phyloP scores from a whole-genome alignment of 2,329 filamentous ascomycete species.

The Ciborinia camelliae region DNA sequence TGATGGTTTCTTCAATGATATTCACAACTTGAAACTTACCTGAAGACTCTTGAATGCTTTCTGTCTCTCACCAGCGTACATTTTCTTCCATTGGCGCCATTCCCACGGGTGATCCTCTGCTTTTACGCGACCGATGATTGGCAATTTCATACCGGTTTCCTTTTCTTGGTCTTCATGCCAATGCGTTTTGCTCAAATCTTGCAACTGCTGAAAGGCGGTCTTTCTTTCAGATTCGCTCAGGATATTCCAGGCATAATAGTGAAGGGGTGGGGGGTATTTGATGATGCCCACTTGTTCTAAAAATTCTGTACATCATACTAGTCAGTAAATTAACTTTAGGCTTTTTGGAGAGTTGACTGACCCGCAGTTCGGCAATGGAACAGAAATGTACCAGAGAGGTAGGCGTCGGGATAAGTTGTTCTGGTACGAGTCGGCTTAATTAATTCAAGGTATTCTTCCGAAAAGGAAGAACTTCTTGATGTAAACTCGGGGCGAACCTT shows the following conservation, averaged over 20 bases:
- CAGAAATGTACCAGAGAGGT: background rate
- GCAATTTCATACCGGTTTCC: accelerated
- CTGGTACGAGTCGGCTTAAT: background rate
- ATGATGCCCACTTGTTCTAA: constrained; percentile 6
- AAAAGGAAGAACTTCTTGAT: too few species aligned
- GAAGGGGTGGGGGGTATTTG: background rate
- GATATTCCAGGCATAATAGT: constrained; percentile 10
- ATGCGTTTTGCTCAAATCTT: background rate
- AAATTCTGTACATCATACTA: constrained; percentile 8
- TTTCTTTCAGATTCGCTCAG: background rate
- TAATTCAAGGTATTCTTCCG: too few species aligned
- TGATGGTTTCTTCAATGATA: too few species aligned
- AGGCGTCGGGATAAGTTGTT: accelerated
- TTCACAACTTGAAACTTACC: background rate
- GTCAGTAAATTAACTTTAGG: background rate
- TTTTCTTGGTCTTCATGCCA: background rate
- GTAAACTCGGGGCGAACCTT: too few species aligned
- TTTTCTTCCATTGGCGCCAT: constrained; percentile 11
- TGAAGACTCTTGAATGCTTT: constrained; percentile 12
- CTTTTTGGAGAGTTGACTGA: background rate
- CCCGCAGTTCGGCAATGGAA: constrained; percentile 19
- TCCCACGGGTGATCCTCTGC: constrained; percentile 5
- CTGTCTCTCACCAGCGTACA: constrained; percentile 8
- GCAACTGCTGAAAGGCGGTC: constrained; percentile 6
- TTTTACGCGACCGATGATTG: background rate